Percentiles rank a stretch among this genome's conserved stretches.
Evolutionary conservation across 2,329 filamentous ascomycete genomes (phyloP).

Genomic region (Mycosphaerelloides madeirae): DNA sequence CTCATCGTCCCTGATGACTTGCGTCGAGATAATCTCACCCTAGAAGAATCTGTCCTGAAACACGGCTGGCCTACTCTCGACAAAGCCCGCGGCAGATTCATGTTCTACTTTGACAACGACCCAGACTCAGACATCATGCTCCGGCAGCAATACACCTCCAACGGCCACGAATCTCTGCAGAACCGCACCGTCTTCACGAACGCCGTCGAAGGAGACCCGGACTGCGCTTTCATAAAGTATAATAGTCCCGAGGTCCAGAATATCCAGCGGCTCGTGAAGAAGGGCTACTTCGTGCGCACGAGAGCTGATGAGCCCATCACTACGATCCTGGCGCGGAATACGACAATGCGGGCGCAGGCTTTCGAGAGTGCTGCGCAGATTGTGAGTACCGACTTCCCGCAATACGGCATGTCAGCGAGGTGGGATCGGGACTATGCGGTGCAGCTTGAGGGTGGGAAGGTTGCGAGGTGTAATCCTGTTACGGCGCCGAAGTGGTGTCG

Average conservation of each 20-base stretch:
- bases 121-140: constrained; percentile 32
- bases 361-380: constrained; percentile 48
- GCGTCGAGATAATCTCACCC: constrained; percentile 37
- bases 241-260: constrained; percentile 43
- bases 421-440: constrained; percentile 47
- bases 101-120: constrained; percentile 51
- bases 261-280: constrained; percentile 43
- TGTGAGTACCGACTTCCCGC: constrained; percentile 48
- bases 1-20: constrained; percentile 48
- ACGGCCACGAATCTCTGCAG: constrained; percentile 36
- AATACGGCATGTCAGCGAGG: constrained; percentile 43
- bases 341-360: constrained; percentile 41
- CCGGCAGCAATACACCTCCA: constrained; percentile 38
- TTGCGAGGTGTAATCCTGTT: constrained; percentile 37
- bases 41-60: constrained; percentile 45
- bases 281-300: constrained; percentile 49
- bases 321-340: constrained; percentile 40
- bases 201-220: constrained; percentile 40
- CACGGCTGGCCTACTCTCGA: constrained; percentile 48
- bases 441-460: constrained; percentile 27
- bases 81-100: constrained; percentile 42
- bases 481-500: constrained; percentile 34
- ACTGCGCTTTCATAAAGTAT: constrained; percentile 49
- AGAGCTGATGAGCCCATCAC: constrained; percentile 44
- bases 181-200: constrained; percentile 49